These are phyloP conservation scores for Strigomonas culicis DNA, from an alignment of 208 protist species.

Conservation along the genomic window DNA sequence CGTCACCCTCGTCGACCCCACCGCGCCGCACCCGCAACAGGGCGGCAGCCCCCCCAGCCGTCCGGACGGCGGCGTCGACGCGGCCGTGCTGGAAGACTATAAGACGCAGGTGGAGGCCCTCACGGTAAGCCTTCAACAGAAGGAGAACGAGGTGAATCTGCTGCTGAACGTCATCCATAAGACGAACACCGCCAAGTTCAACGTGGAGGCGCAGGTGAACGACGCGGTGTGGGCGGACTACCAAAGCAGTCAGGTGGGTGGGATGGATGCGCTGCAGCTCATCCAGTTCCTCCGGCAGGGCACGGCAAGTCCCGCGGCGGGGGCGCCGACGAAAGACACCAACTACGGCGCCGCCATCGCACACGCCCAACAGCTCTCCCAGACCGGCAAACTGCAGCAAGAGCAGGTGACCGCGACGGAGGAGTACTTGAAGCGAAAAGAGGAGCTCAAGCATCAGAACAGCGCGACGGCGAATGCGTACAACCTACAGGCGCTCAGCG, in stretches of 20 bases:
- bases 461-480: neutral
- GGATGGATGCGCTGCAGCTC: neutral
- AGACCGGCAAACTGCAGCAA: slow-evolving; percentile 18
- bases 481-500: slow-evolving; percentile 43
- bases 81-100: slow-evolving; percentile 22
- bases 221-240: neutral
- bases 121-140: slow-evolving; percentile 79
- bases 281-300: too few relatives aligned
- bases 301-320: slow-evolving; percentile 44
- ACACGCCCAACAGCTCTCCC: slow-evolving; percentile 19
- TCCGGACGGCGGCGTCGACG: slow-evolving; percentile 7
- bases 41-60: slow-evolving; percentile 3
- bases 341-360: neutral
- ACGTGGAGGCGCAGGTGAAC: slow-evolving; percentile 43
- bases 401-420: slow-evolving; percentile 33
- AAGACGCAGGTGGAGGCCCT: slow-evolving; percentile 54
- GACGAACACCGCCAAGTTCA: slow-evolving; percentile 29
- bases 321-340: neutral
- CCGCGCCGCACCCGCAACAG: neutral
- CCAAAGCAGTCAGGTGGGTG: neutral
- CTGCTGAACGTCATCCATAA: slow-evolving; percentile 86
- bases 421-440: slow-evolving; percentile 35
- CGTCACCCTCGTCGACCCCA: neutral
- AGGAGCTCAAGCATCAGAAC: slow-evolving; percentile 9
- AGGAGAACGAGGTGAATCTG: slow-evolving; percentile 91